A percentile compares a stretch with the other conserved stretches of the same genome.
phyloP scores from a whole-genome alignment of 2,329 filamentous ascomycete genomes.

The Hysterium pulicare region DNA sequence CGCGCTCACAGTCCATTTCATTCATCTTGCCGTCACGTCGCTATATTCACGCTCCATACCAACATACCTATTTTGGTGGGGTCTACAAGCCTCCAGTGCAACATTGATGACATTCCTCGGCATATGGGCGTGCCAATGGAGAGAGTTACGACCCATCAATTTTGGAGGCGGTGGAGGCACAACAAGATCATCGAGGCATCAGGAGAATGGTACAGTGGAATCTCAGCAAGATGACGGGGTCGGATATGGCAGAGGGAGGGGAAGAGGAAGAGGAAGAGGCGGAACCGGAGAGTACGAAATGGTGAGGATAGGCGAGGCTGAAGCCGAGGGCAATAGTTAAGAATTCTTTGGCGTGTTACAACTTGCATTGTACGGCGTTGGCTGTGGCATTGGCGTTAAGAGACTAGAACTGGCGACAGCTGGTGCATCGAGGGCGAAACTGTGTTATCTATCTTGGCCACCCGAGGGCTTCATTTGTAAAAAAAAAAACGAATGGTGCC shows the following conservation, averaged over 20 bases:
- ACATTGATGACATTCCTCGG: conserved; percentile 67
- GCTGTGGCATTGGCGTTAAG: no score
- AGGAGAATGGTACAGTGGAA: conserved; percentile 15
- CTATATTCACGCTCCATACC: conserved; percentile 77
- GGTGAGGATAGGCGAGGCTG: conserved; percentile 38
- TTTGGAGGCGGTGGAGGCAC: conserved; percentile 62
- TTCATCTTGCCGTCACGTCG: conserved; percentile 74
- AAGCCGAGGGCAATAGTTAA: conserved; percentile 33
- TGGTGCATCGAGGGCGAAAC: no score
- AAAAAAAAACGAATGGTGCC: no score
- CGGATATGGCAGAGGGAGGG: conserved; percentile 38
- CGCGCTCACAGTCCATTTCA: conserved; percentile 78
- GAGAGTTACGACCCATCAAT: conserved; percentile 82
- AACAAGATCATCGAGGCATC: conserved; percentile 7
- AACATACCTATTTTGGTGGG: conserved; percentile 83
- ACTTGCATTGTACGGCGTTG: conserved; percentile 29
- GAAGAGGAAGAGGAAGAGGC: conserved; percentile 42
- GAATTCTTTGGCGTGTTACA: background rate
- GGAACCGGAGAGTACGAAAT: conserved; percentile 49
- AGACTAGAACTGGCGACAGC: no score
- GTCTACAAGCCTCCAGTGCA: conserved; percentile 58
- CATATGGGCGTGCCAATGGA: conserved; percentile 87
- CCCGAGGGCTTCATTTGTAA: no score
- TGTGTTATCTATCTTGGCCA: no score
- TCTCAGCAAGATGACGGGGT: conserved; percentile 31